These are phyloP conservation scores for Thymus mandschuricus DNA, from an alignment of 257 asterid species.

Conservation along the genomic window DNA sequence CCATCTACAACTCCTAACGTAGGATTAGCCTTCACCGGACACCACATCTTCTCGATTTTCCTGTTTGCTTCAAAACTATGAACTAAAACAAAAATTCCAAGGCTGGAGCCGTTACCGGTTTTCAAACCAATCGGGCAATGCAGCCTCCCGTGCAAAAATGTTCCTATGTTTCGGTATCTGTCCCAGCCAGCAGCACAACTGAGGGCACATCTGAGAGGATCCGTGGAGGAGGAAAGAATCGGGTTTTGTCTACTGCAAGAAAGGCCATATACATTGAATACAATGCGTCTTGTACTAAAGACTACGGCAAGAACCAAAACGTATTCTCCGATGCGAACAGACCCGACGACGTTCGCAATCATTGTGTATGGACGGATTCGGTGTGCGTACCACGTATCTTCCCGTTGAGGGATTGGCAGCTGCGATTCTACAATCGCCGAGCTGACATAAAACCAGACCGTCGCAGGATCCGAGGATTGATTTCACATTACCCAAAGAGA, in stretches of 20 bases:
- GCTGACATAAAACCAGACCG: background rate
- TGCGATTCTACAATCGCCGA: background rate
- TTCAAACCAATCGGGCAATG: background rate
- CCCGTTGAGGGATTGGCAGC: background rate
- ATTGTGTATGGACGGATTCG: background rate
- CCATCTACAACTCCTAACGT: background rate
- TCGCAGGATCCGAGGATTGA: background rate
- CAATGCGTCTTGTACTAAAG: too few relatives aligned
- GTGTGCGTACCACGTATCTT: background rate
- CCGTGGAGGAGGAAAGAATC: too few relatives aligned
- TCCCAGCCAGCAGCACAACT: too few relatives aligned
- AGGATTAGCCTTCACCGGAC: background rate
- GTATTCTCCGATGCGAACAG: background rate
- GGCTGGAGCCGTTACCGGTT: too few relatives aligned
- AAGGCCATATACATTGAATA: background rate
- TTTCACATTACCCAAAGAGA: background rate
- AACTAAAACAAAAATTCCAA: background rate
- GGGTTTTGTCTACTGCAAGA: background rate
- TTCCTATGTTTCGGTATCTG: background rate
- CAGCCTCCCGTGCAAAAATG: background rate
- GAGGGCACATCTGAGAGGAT: too few relatives aligned
- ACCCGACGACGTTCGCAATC: background rate
- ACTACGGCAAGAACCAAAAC: background rate
- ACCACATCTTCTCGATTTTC: background rate
- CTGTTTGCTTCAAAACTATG: too few relatives aligned